These are phyloP conservation scores for Aspergillus brunneoviolaceus DNA, from an alignment of 2,329 filamentous ascomycete genomes.

Conservation along the genomic window DNA sequence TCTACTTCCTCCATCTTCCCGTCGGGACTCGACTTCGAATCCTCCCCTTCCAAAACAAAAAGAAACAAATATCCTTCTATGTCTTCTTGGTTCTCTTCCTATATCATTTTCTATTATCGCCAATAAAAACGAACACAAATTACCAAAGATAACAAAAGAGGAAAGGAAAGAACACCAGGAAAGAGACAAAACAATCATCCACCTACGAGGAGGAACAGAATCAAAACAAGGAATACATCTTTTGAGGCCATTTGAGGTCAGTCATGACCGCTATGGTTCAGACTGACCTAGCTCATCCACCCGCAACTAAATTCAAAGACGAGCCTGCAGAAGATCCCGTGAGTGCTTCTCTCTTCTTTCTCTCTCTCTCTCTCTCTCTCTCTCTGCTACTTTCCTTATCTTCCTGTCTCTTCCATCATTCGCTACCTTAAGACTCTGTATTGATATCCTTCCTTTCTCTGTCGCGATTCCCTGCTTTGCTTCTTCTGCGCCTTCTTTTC, in stretches of 20 bases:
- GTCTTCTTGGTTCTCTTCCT: background rate
- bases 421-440: background rate
- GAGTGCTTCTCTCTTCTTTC: conserved; percentile 32
- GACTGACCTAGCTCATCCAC: conserved; percentile 40
- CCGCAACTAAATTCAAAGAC: conserved; percentile 48
- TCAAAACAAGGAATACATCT: background rate
- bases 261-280: conserved; percentile 47
- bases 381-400: too few relatives aligned
- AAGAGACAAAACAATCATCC: background rate
- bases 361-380: too few relatives aligned
- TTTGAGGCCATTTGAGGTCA: conserved; percentile 28
- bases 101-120: conserved; percentile 8
- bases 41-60: too few relatives aligned
- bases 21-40: conserved; percentile 13
- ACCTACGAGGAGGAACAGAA: background rate
- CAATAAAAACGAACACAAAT: conserved; percentile 4
- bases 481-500: conserved; percentile 4
- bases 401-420: conserved; percentile 2
- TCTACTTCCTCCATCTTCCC: conserved; percentile 17
- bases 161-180: background rate
- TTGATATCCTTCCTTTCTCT: conserved; percentile 9
- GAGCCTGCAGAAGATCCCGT: conserved; percentile 49
- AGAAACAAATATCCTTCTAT: background rate
- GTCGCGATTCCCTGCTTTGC: conserved; percentile 15
- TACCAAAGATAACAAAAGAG: conserved; percentile 5